Percentiles rank a stretch among this genome's conserved stretches.
Conservation (phyloP, 2,329 filamentous ascomycete species). For the Phyllosticta citribraziliensis region DNA sequence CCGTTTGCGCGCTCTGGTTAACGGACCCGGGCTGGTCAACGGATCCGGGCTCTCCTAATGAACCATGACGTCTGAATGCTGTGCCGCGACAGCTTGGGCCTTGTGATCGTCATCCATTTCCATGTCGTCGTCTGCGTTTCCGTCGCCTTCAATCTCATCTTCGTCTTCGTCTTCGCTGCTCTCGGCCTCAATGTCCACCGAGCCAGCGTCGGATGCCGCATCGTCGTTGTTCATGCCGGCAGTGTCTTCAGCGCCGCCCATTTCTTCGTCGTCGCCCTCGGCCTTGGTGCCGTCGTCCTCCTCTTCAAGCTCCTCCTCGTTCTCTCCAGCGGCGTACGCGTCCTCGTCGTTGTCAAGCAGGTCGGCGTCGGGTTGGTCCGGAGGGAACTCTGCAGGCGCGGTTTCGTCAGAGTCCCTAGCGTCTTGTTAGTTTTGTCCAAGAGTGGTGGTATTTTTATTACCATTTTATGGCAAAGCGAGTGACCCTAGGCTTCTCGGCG, state of each 20-base stretch:
- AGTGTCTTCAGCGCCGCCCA: conserved; percentile 58
- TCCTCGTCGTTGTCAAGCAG: conserved; percentile 70
- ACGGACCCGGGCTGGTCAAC: too few species aligned
- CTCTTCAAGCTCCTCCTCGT: conserved; percentile 57
- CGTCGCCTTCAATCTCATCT: conserved; percentile 52
- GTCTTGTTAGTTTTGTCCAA: neutral
- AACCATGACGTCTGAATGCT: conserved; percentile 29
- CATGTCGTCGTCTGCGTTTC: conserved; percentile 45
- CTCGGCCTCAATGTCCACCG: conserved; percentile 70
- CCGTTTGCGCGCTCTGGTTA: neutral
- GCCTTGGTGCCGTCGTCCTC: conserved; percentile 28
- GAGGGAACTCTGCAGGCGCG: conserved; percentile 89
- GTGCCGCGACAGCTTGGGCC: conserved; percentile 17
- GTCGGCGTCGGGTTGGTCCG: conserved; percentile 95
- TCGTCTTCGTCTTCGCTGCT: conserved; percentile 62
- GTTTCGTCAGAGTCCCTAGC: conserved; percentile 92
- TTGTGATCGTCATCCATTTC: conserved; percentile 46
- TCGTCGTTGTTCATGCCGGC: conserved; percentile 47
- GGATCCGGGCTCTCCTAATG: conserved; percentile 17
- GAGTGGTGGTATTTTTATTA: conserved; percentile 37
- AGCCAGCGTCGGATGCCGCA: conserved; percentile 61
- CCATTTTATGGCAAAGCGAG: conserved; percentile 98
- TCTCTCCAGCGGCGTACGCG: conserved; percentile 82
- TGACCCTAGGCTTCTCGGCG: conserved; percentile 94
- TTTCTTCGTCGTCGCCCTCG: conserved; percentile 59